phyloP scores from a whole-genome alignment of 2,329 filamentous ascomycete species.

The Neurospora sp. region DNA sequence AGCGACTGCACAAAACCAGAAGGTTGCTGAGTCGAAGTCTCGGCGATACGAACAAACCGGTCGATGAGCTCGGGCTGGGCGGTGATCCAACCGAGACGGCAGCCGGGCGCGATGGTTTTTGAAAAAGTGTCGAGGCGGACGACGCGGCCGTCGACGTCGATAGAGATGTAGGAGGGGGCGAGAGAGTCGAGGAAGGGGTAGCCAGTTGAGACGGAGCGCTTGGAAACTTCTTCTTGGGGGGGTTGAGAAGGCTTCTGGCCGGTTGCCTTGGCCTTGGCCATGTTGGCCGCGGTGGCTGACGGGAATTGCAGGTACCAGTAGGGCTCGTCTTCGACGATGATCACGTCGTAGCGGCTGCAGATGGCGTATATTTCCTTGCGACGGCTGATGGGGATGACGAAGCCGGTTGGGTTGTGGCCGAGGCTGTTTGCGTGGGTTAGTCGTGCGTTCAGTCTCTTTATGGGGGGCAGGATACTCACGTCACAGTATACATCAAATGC shows the following conservation, averaged over 20 bases:
- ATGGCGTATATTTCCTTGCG: constrained; percentile 71
- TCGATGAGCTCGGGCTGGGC: constrained; percentile 71
- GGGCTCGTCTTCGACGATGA: constrained; percentile 90
- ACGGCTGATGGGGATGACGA: constrained; percentile 53
- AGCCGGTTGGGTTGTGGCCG: constrained; percentile 20
- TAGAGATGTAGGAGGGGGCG: constrained; percentile 67
- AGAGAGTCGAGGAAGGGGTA: constrained; percentile 75
- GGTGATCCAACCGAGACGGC: constrained; percentile 83
- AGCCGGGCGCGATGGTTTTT: constrained; percentile 85
- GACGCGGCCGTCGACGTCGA: constrained; percentile 81
- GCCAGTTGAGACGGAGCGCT: constrained; percentile 36
- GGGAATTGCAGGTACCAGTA: constrained; percentile 94
- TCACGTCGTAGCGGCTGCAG: constrained; percentile 74
- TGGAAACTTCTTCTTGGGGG: constrained; percentile 17
- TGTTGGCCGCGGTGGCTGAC: constrained; percentile 43
- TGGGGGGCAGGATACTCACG: constrained; percentile 39
- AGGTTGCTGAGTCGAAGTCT: constrained; percentile 71
- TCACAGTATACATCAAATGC: constrained; percentile 82
- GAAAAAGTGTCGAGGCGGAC: constrained; percentile 88
- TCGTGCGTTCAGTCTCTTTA: neutral
- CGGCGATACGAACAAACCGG: constrained; percentile 57
- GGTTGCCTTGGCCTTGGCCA: constrained; percentile 16
- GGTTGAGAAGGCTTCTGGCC: constrained; percentile 19
- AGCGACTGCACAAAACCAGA: constrained; percentile 84
- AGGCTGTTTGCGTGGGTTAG: constrained; percentile 7